Evolutionary conservation across 768 basidiomycete species (phyloP).

Genomic region (Leucocoprinus sp.): DNA sequence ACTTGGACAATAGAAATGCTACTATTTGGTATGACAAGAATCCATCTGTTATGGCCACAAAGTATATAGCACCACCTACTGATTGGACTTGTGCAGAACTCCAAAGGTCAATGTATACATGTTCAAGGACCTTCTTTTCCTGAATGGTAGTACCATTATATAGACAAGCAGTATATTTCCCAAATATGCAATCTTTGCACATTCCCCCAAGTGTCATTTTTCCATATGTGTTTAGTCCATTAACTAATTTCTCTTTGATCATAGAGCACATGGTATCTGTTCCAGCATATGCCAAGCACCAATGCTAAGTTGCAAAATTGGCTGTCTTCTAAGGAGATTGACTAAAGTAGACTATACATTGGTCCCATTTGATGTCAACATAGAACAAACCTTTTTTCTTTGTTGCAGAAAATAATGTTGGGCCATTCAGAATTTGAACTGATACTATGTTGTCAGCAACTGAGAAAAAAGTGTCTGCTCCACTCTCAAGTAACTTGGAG

Average conservation of each 20-base stretch:
- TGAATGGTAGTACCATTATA: slow-evolving; percentile 16
- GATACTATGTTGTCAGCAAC: too few relatives aligned
- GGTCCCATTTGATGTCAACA: slow-evolving; percentile 1
- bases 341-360: slow-evolving; percentile 7
- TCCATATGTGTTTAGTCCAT: slow-evolving; percentile 15
- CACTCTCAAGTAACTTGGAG: slow-evolving; percentile 13
- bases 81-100: slow-evolving; percentile 16
- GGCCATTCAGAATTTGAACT: too few relatives aligned
- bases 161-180: slow-evolving; percentile 16
- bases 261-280: slow-evolving; percentile 11
- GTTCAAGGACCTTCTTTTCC: slow-evolving; percentile 14
- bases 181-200: slow-evolving; percentile 22
- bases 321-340: slow-evolving; percentile 15
- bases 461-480: too few relatives aligned
- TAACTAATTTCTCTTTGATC: slow-evolving; percentile 13
- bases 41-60: slow-evolving; percentile 20
- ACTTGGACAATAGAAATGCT: slow-evolving; percentile 19
- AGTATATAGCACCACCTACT: slow-evolving; percentile 14
- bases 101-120: slow-evolving; percentile 20
- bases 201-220: background rate
- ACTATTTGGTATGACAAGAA: slow-evolving; percentile 11
- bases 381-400: too few relatives aligned
- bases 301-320: slow-evolving; percentile 20
- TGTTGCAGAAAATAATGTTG: too few relatives aligned
- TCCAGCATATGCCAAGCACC: slow-evolving; percentile 17